These are phyloP conservation scores for Acacia melanoxylon DNA, from an alignment of 306 rosid species.

Conservation along the genomic window DNA sequence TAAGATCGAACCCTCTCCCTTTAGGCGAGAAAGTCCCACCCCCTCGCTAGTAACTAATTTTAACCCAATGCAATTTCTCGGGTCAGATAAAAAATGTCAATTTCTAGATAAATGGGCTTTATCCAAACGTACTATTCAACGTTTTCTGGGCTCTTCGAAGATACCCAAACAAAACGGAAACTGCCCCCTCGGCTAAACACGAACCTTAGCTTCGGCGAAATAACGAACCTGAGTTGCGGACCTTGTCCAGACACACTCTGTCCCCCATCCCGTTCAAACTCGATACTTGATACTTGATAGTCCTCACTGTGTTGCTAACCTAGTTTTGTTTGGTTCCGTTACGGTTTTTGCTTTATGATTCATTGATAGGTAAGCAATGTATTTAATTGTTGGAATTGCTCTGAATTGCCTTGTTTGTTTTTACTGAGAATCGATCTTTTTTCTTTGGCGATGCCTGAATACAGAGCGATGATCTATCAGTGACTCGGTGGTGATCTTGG, in stretches of 20 bases:
- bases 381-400: background rate
- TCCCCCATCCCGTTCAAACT: constrained; percentile 17
- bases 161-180: background rate
- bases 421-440: background rate
- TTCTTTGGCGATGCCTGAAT: constrained; percentile 25
- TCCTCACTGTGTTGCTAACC: constrained; percentile 22
- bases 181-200: background rate
- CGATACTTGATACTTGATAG: background rate
- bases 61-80: too few relatives aligned
- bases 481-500: constrained; percentile 42
- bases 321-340: background rate
- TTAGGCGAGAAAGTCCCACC: too few relatives aligned
- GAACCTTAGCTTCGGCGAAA: constrained; percentile 25
- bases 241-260: constrained; percentile 28
- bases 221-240: constrained; percentile 45
- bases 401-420: background rate
- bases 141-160: background rate
- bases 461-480: constrained; percentile 31
- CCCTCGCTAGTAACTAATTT: too few relatives aligned
- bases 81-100: too few relatives aligned
- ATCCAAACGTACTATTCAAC: background rate
- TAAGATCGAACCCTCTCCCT: too few relatives aligned
- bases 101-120: background rate
- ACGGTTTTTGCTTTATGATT: constrained; percentile 19
- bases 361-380: constrained; percentile 16